Base-by-base conservation (phyloP, 2,329 filamentous ascomycete species). In the Pseudophaeomoniella oleicola region DNA sequence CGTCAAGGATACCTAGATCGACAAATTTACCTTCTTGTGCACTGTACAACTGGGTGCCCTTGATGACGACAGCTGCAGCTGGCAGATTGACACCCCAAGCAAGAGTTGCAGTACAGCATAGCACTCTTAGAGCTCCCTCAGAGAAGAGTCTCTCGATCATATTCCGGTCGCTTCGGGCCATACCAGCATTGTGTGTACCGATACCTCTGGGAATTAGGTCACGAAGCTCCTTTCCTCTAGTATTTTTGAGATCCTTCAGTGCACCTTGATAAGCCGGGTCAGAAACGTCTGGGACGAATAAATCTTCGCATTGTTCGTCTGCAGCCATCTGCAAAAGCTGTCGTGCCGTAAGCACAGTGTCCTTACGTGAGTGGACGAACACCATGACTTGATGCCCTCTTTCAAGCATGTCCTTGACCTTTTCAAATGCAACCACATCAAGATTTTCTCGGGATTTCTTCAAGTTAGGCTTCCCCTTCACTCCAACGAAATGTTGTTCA, bases 11-110 rank as follows among this genome's bases (percentile, higher is more conserved):
- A 3, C 90, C 88, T 4, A 98, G 69, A 52, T 98, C 90, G 14
- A 94, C 81, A 48, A 94, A 96, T 58, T 93, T 94, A 58, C 90
- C 90, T 36, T 93, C 88, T 54, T 94, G 84, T 0, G 90, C 80
- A 54, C 87, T 96, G 60, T 98, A 98, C 0, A 98, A 74, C 52
- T 96, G 88, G 0, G 90, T 98, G 12, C 90, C 90, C 56, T 98
- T 98, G 69, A 98, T 98, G 37, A 98, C 73, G 35, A 98, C 90
- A 0, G 90, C 92, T 0, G 90, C 90, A 19, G 90, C 90, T 1
- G 90, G 90, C 58, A 98, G 73, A 58, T 98, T 98, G 53, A 98
- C 88, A 76, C 90, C 90, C 90, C 90, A 98, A 1, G 90, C 90
- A 16, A 98, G 69, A 1, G 90, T 98, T 9, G 90, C 90, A 2